Base-by-base conservation (phyloP, 495 filamentous ascomycete genomes). In the Penicilliopsis zonata region DNA sequence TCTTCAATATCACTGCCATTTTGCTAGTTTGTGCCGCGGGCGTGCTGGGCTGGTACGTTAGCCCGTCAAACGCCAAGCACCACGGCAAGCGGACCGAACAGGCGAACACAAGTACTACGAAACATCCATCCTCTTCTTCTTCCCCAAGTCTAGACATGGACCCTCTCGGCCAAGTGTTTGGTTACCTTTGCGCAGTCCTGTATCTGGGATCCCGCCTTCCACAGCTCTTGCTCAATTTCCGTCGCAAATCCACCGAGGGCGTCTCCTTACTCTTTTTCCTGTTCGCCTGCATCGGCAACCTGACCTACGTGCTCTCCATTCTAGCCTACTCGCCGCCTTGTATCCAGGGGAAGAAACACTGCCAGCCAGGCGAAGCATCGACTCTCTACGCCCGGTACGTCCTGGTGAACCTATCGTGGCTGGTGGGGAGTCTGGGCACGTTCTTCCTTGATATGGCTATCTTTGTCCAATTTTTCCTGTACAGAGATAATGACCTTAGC, bases 191-290 rank as follows among this genome's bases (percentile, higher is more conserved):
- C 55, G 90, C 90, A 1, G 60, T 69, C 2, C 65, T 96, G 10
- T 98, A 98, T 46, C 79, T 96, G 9, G 86, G 82, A 13, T 86
- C 78, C 0, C 75, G 90, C 4, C 47, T 95, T 7, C 90, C 90
- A 0, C 90, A 98, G 53, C 63, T 98, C 5, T 59, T 94, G 3
- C 72, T 95, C 18, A 98, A 98, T 49, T 88, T 79, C 55, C 70
- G 78, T 1, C 76, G 90, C 23, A 94, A 90, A 53, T 81, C 74
- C 18, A 94, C 86, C 1, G 87, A 94, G 18, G 90, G 88, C 2
- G 75, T 98, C 4, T 86, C 80, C 13, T 66, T 94, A 43, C 63
- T 98, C 0, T 98, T 98, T 62, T 98, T 98, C 61, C 60, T 96
- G 12, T 98, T 98, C 49, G 90, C 88, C 5, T 94, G 86, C 50